Evolutionary conservation across 176 grass and related monocot genomes (phyloP), one percentile per base, ranked within the genome.

Genomic region (Bolboschoenus planiculmis): DNA sequence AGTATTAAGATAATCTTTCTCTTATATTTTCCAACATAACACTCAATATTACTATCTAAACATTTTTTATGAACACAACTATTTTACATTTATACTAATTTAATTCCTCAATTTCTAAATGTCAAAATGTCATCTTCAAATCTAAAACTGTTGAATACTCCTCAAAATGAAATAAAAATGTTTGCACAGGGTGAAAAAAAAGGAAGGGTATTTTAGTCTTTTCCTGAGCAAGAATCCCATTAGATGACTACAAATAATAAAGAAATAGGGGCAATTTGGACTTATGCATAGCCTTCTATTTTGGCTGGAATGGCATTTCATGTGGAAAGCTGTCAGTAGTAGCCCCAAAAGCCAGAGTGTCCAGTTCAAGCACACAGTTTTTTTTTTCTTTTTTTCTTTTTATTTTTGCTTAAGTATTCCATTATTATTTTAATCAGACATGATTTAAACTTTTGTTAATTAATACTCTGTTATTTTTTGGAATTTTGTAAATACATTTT

Each of bases 311-410:
- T 48, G 51, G 33, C 47, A 5, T 82, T 44, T 78, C 46, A 63
- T 63, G 40, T 85, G 83, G 67, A 59, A 48, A 78, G 64, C 54
- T 76, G 67, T 78, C 57, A 74, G 70, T n/a, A 60, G 24, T 44
- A 37, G 56, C 62, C 68, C 70, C 70, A 62, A 30, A 42, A 76
- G 70, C 83, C 83, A 85, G 83, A 61, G 67, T 78, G 83, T 74
- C 70, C 18, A 33, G 35, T 85, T 85, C 0, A 63, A 57, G 43
- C 68, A 46, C 82, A 13, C 36, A 9, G 46, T 77, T 50, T 77
- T 33, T 27, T 66, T 37, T 68, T 72, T 64, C 14, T 71, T 67
- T 5, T 67, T 65, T 39, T 2, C 2, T 48, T 2, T 48, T 48
- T 48, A 7, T 48, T 48, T n/a, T n/a, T 13, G 14, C 14, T 48